A percentile compares a stretch with the other conserved stretches of the same genome.
Evolutionary conservation across 1,139 yeast species (phyloP).

Genomic region (Geotrichum fermentans): DNA sequence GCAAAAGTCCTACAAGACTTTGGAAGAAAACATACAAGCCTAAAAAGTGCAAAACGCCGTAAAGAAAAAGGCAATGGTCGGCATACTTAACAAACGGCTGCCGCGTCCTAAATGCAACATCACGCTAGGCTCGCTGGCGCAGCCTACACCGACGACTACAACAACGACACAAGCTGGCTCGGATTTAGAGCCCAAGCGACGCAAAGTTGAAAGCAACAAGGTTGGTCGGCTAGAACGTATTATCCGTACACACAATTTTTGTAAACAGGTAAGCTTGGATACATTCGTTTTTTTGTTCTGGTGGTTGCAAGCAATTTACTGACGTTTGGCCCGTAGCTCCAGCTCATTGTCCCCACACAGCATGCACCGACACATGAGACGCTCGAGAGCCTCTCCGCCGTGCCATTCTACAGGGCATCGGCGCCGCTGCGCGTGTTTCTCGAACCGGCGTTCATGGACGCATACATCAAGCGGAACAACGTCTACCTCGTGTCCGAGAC

Average conservation of each 20-base stretch:
- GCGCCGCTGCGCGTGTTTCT: conserved; percentile 16
- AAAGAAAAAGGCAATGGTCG: conserved; percentile 5
- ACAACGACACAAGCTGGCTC: background rate
- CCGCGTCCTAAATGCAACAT: conserved; percentile 25
- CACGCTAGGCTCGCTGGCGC: conserved; percentile 12
- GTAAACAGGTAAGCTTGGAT: conserved; percentile 18
- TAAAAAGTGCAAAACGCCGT: too few relatives aligned
- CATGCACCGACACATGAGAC: conserved; percentile 1
- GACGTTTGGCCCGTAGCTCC: conserved; percentile 11
- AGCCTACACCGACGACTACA: background rate
- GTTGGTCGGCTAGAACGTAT: conserved; percentile 1
- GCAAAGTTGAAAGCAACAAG: background rate
- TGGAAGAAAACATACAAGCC: too few relatives aligned
- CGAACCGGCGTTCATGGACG: conserved; percentile 12
- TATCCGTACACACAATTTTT: conserved; percentile 22
- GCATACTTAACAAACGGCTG: conserved; percentile 1
- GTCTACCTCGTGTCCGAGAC: conserved; percentile 25
- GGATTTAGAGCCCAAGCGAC: background rate
- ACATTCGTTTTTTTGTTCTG: background rate
- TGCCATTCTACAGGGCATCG: conserved; percentile 9
- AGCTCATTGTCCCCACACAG: background rate
- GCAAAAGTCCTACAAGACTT: too few relatives aligned
- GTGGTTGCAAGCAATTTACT: background rate
- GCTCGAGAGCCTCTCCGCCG: background rate
- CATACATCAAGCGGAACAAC: conserved; percentile 18